Evolutionary conservation across 2,329 filamentous ascomycete genomes (phyloP).

Genomic region (Cadophora sp.): DNA sequence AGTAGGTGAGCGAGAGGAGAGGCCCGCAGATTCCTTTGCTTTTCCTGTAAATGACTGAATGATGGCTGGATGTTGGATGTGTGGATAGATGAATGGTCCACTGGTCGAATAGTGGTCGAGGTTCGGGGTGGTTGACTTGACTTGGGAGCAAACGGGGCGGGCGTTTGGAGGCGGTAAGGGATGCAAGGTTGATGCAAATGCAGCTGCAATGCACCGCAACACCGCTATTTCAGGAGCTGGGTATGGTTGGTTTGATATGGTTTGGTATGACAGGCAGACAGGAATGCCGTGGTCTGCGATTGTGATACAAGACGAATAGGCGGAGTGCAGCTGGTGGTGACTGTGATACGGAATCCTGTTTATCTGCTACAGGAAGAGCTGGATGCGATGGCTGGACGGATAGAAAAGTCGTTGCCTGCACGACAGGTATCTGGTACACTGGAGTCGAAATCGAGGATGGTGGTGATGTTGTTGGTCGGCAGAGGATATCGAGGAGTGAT

Average conservation of each 20-base stretch:
- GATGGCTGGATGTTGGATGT: background rate
- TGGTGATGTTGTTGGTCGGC: background rate
- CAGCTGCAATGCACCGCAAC: slow-evolving; percentile 20
- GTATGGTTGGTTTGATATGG: background rate
- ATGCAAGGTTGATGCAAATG: slow-evolving; percentile 18
- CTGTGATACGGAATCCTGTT: slow-evolving; percentile 16
- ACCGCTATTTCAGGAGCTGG: slow-evolving; percentile 25
- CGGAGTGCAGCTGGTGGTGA: slow-evolving; percentile 1
- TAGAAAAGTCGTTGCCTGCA: slow-evolving; percentile 25
- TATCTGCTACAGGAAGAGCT: slow-evolving; percentile 18
- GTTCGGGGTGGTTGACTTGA: background rate
- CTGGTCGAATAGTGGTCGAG: background rate
- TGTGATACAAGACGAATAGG: slow-evolving; percentile 21
- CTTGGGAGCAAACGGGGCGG: slow-evolving; percentile 6
- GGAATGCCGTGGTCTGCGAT: slow-evolving; percentile 12
- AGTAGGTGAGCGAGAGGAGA: background rate
- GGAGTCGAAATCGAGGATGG: background rate
- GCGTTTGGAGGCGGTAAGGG: slow-evolving; percentile 28
- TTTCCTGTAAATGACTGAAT: background rate
- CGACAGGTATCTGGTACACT: slow-evolving; percentile 4
- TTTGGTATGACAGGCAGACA: background rate
- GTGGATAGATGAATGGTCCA: background rate
- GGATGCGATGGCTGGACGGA: slow-evolving; percentile 4
- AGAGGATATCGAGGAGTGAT: background rate
- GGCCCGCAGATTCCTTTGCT: background rate